A percentile compares a stretch with the other conserved stretches of the same genome.
Evolutionary conservation across 441 rosid genomes (phyloP).

Genomic region (Arabidopsis lyrata): DNA sequence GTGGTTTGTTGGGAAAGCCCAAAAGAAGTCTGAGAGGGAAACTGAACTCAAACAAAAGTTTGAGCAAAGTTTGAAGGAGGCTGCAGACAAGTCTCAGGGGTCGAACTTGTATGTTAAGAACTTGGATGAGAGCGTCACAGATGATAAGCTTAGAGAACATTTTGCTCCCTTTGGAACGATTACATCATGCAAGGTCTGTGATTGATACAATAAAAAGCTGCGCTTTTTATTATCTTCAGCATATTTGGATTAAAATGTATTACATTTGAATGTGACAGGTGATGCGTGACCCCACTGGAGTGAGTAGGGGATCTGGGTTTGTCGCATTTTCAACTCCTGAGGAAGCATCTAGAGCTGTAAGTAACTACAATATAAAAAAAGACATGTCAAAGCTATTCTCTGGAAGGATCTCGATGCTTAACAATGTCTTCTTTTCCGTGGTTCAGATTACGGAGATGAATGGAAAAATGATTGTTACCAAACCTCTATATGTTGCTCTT

Average conservation of each 20-base stretch:
- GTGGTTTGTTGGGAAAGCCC: slow-evolving; percentile 77
- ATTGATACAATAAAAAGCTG: not conserved
- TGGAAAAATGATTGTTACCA: slow-evolving; percentile 64
- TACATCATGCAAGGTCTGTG: slow-evolving; percentile 72
- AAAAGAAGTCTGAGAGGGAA: slow-evolving; percentile 75
- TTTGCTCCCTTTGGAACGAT: slow-evolving; percentile 67
- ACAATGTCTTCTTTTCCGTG: slow-evolving; percentile 7
- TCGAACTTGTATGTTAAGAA: slow-evolving; percentile 68
- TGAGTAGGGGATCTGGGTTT: slow-evolving; percentile 78
- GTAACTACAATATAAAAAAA: slow-evolving; percentile 33
- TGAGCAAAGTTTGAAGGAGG: slow-evolving; percentile 70
- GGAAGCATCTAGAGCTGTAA: slow-evolving; percentile 74
- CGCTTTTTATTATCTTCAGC: not conserved
- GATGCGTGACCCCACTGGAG: slow-evolving; percentile 69
- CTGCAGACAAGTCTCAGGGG: slow-evolving; percentile 66
- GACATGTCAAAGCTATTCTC: not conserved
- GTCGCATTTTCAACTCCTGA: slow-evolving; percentile 75
- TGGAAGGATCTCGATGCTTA: slow-evolving; percentile 17
- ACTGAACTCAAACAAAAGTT: slow-evolving; percentile 56
- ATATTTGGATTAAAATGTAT: not conserved
- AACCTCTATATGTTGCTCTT: slow-evolving; percentile 77
- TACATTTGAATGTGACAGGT: slow-evolving; percentile 48
- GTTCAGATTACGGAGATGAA: slow-evolving; percentile 70
- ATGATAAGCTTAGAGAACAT: slow-evolving; percentile 64
- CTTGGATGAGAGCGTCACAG: slow-evolving; percentile 66